phyloP scores from a whole-genome alignment of 306 rosid genomes.

The Glycine tomentella region DNA sequence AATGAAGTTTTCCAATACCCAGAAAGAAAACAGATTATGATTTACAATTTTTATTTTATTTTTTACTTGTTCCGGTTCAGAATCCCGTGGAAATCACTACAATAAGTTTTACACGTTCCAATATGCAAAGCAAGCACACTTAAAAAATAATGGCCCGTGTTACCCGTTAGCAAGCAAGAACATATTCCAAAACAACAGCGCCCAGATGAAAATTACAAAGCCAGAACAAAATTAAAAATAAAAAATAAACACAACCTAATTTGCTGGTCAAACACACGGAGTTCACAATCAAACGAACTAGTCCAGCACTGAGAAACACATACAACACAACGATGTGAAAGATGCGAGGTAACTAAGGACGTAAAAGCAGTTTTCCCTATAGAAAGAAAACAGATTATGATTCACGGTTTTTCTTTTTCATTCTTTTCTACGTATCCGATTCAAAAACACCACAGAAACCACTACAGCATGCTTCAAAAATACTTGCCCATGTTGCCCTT shows the following conservation, averaged over 20 bases:
- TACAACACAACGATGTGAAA: neutral
- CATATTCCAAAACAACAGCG: neutral
- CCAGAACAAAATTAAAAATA: too few relatives aligned
- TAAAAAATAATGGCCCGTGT: neutral
- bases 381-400: neutral
- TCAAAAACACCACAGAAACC: neutral
- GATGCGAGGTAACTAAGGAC: neutral
- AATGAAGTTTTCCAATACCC: neutral
- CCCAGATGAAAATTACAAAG: neutral
- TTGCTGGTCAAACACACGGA: neutral
- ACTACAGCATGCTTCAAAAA: constrained; percentile 17
- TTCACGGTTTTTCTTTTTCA: neutral
- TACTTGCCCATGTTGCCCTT: constrained; percentile 11
- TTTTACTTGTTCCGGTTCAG: neutral
- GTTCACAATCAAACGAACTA: neutral
- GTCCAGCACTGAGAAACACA: neutral
- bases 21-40: neutral
- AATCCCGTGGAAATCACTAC: neutral
- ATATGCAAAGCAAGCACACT: too few relatives aligned
- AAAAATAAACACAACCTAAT: neutral
- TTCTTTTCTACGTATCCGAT: neutral
- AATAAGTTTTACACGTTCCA: too few relatives aligned
- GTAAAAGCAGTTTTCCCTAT: neutral
- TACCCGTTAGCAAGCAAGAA: neutral
- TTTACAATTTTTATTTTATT: neutral